Percentiles rank a stretch among this genome's conserved stretches.
These are phyloP conservation scores for Casuarina equisetifolia DNA, from an alignment of 306 rosid genomes.

Conservation along the genomic window DNA sequence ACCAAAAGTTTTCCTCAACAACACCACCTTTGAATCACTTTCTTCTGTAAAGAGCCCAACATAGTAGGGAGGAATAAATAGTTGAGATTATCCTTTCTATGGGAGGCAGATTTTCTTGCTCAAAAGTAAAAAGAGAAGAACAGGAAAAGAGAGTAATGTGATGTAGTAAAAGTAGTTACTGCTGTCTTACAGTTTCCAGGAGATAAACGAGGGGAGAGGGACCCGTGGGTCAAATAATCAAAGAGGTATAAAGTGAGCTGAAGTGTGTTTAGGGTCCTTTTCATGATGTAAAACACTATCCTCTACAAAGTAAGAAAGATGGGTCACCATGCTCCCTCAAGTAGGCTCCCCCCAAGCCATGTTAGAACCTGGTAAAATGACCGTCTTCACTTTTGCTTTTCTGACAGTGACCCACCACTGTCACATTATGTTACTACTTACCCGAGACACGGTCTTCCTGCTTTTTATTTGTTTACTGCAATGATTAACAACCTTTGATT, in stretches of 20 bases:
- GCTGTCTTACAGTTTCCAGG: constrained; percentile 28
- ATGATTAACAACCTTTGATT: background rate
- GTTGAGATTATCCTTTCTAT: background rate
- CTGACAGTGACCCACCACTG: constrained; percentile 35
- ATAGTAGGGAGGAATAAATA: background rate
- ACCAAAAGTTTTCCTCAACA: background rate
- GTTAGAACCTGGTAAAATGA: constrained; percentile 40
- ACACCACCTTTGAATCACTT: background rate
- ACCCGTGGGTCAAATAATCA: constrained; percentile 52
- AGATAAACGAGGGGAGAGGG: constrained; percentile 41
- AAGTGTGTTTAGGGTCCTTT: constrained; percentile 41
- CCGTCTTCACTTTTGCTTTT: constrained; percentile 59
- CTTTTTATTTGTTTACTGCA: background rate
- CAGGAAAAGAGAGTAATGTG: constrained; percentile 20
- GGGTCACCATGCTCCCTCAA: constrained; percentile 68
- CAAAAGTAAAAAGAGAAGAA: constrained; percentile 19
- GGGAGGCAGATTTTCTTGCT: constrained; percentile 42
- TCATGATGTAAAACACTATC: constrained; percentile 51
- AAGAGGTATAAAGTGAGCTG: constrained; percentile 35
- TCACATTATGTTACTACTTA: constrained; percentile 25
- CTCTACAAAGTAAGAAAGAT: constrained; percentile 38
- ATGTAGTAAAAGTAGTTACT: constrained; percentile 22
- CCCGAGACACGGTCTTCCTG: background rate
- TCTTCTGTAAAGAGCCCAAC: background rate
- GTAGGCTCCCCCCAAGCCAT: constrained; percentile 35